Evolutionary conservation across 441 rosid genomes (phyloP).

Genomic region (Adansonia madagascariensis): DNA sequence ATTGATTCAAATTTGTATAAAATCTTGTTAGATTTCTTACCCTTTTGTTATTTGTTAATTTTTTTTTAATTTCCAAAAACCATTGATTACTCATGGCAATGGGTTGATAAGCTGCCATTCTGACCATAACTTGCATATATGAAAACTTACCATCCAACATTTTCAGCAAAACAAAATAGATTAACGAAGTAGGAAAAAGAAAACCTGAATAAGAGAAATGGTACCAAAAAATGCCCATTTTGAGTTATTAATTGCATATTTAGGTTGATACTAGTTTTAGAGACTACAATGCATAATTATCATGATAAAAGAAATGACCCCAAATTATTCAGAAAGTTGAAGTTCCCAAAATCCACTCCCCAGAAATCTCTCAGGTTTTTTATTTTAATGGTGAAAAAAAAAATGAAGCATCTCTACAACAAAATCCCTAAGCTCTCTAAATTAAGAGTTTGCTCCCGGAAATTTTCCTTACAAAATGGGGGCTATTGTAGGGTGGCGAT

Average conservation of each 20-base stretch:
- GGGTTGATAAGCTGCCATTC: too few relatives aligned
- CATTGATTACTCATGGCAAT: too few relatives aligned
- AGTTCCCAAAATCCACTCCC: constrained; percentile 37
- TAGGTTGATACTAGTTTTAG: neutral
- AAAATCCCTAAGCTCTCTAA: neutral
- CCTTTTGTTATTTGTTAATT: too few relatives aligned
- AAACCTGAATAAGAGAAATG: too few relatives aligned
- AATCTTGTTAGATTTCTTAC: neutral
- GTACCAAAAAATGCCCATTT: neutral
- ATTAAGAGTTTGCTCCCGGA: neutral
- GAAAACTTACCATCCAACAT: too few relatives aligned
- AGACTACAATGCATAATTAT: neutral
- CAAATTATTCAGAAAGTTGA: neutral
- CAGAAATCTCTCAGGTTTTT: constrained; percentile 33
- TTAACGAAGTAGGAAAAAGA: too few relatives aligned
- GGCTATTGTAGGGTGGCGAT: too few relatives aligned
- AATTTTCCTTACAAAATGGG: neutral
- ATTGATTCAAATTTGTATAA: neutral
- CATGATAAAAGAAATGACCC: neutral
- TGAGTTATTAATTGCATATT: neutral
- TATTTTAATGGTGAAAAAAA: neutral
- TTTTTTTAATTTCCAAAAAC: too few relatives aligned
- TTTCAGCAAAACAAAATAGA: too few relatives aligned
- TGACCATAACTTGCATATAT: too few relatives aligned
- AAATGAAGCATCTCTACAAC: neutral